Evolutionary conservation across 345 rosid genomes (phyloP).

Genomic region (Dimocarpus longan): DNA sequence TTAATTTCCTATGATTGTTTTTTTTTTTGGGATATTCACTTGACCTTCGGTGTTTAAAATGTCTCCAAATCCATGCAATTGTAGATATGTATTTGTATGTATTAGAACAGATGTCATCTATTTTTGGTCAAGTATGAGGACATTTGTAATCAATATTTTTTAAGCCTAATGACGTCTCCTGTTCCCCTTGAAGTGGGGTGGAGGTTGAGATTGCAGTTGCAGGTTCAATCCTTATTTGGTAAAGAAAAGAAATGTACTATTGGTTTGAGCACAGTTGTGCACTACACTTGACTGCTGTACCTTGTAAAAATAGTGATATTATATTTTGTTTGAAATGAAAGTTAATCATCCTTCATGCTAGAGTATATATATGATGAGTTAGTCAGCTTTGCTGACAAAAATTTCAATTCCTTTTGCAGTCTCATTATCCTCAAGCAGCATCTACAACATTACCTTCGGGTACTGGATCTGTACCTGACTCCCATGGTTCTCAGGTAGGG

Average conservation of each 20-base stretch:
- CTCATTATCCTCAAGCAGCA: conserved; percentile 80
- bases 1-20: neutral
- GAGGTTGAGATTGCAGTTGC: neutral
- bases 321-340: neutral
- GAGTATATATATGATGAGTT: neutral
- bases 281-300: neutral
- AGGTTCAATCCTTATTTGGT: neutral
- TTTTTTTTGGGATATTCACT: neutral
- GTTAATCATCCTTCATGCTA: neutral
- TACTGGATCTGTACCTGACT: conserved; percentile 57
- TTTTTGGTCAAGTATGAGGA: neutral
- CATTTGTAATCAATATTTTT: neutral
- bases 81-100: neutral
- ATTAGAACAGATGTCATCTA: neutral
- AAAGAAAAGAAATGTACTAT: neutral
- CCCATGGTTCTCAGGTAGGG: conserved; percentile 64
- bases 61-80: neutral
- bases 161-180: neutral
- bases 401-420: conserved; percentile 49
- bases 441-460: conserved; percentile 62
- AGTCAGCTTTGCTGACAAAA: neutral
- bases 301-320: neutral
- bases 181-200: neutral
- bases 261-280: neutral
- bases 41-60: neutral